Evolutionary conservation across 441 rosid genomes (phyloP), one percentile per base, ranked within the genome.

Genomic region (Dalechampia spathulata): DNA sequence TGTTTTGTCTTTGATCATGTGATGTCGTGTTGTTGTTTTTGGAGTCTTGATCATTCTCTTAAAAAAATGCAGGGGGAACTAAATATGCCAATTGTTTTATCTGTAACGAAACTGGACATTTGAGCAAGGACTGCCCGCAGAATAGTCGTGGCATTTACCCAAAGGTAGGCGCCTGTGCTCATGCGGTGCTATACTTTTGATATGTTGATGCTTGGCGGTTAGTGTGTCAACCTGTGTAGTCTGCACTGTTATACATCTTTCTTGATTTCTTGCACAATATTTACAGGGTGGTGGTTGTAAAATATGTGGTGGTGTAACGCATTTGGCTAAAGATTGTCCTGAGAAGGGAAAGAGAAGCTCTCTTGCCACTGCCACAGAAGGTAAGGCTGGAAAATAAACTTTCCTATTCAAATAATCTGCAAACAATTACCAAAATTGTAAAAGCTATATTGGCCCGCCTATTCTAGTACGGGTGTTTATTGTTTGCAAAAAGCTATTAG

Each of bases 281-380:
- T 5, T 38, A 37, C 57, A 86, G 99, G 97, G 99, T 19, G 97
- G 97, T 45, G 72, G 79, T 71, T 89, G 99, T 71, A 82, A 92
- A 76, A 72, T 86, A 67, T 92, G 99, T 14, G 86, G 90, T 28
- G 83, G 90, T 42, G 84, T 89, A 57, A 85, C 92, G n/a, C 99
- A 92, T 85, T 83, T 89, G 62, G 97, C 96, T 23, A 92, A 53
- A 73, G 96, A 92, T 69, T 92, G 96, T 52, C 92, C 97, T 21
- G 79, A 83, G 59, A 92, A 85, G 84, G 71, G 79, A 47, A 70
- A 48, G 68, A 64, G 45, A 61, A 60, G 50, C 52, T 61, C 66
- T 52, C 27, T 51, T 43, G 60, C 68, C 12, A 16, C 69, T 44
- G 61, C 26, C 52, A 57, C 34, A 34, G 49, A 72, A 65, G 80